phyloP scores from a whole-genome alignment of 2,329 filamentous ascomycete genomes.

The Coniochaeta hoffmannii region DNA sequence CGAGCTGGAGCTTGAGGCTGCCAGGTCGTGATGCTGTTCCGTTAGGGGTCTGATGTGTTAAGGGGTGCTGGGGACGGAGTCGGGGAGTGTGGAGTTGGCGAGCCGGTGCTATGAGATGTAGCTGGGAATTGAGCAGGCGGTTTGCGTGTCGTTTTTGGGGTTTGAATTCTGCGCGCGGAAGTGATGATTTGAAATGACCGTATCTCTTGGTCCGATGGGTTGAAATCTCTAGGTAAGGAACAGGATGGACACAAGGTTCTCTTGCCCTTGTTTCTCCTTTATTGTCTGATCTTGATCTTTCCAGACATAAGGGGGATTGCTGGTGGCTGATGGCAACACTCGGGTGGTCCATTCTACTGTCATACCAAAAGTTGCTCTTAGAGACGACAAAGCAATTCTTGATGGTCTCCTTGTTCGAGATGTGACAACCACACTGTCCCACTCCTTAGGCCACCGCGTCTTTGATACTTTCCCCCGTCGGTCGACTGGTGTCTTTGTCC shows the following conservation, averaged over 20 bases:
- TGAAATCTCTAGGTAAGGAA: background rate
- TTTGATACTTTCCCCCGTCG: background rate
- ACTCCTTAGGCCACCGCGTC: background rate
- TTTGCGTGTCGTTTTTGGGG: background rate
- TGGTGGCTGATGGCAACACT: background rate
- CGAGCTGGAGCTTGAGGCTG: conserved; percentile 60
- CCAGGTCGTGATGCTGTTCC: conserved; percentile 39
- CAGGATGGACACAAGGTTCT: background rate
- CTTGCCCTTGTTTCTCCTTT: background rate
- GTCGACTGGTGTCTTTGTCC: background rate
- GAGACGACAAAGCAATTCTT: background rate
- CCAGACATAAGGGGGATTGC: background rate
- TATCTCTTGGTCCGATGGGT: background rate
- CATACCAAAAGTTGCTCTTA: background rate
- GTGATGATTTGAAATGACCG: background rate
- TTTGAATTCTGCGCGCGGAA: background rate
- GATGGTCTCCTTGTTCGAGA: background rate
- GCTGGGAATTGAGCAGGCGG: background rate
- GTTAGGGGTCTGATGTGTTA: background rate
- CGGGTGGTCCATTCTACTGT: background rate
- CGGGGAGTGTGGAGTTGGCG: background rate
- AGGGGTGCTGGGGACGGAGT: background rate
- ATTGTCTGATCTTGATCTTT: background rate
- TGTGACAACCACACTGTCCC: background rate
- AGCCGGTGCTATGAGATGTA: too few species aligned